A percentile compares a stretch with the other conserved stretches of the same genome.
These are phyloP conservation scores for Aspergillus homomorphus DNA, from an alignment of 495 filamentous ascomycete species.

Conservation along the genomic window DNA sequence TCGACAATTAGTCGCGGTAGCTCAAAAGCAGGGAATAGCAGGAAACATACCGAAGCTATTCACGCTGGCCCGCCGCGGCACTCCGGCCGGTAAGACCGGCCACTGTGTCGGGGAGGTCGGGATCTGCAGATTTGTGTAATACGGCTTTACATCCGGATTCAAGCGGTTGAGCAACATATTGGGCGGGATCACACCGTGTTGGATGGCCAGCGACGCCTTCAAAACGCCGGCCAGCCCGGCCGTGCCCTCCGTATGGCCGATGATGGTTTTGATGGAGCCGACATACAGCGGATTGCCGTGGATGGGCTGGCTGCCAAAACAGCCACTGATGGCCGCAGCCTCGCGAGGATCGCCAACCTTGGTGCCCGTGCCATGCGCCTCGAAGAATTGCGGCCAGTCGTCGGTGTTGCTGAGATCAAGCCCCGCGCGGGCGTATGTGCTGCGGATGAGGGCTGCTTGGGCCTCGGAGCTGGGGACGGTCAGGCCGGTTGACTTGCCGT, in stretches of 20 bases:
- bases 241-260: background rate
- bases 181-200: conserved; percentile 38
- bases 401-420: conserved; percentile 25
- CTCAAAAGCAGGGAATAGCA: no score
- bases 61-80: conserved; percentile 20
- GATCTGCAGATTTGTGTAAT: conserved; percentile 10
- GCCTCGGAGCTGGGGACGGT: conserved; percentile 38
- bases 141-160: background rate
- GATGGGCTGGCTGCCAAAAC: conserved; percentile 26
- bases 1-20: no score
- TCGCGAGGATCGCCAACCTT: conserved; percentile 41
- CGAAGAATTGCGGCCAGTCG: conserved; percentile 38
- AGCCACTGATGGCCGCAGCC: conserved; percentile 33
- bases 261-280: background rate
- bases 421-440: conserved; percentile 33
- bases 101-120: conserved; percentile 22
- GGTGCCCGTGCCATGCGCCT: conserved; percentile 44
- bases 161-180: background rate
- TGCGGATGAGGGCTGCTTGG: conserved; percentile 32
- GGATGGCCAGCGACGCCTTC: conserved; percentile 50
- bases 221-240: conserved; percentile 21
- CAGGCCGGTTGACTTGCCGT: conserved; percentile 48
- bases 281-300: background rate
- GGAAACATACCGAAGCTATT: conserved; percentile 41
- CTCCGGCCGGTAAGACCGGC: conserved; percentile 18